Percentiles rank a stretch among this genome's conserved stretches.
These are phyloP conservation scores for Yamadazyma scolyti DNA, from an alignment of 805 yeast species.

Conservation along the genomic window DNA sequence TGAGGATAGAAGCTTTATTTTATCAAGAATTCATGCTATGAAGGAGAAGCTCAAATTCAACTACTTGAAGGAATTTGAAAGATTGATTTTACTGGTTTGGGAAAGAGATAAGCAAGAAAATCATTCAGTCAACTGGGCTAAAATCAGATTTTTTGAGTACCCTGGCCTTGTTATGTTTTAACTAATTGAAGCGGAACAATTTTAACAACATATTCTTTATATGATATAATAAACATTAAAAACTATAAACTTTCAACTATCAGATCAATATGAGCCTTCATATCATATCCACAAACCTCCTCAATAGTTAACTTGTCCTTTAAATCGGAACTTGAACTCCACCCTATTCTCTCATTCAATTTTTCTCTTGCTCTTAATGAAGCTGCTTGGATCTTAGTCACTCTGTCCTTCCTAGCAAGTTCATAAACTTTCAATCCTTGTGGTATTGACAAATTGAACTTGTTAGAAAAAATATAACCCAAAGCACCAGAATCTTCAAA, in stretches of 20 bases:
- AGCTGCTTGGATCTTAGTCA: slow-evolving; percentile 25
- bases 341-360: slow-evolving; percentile 27
- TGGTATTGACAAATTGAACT: slow-evolving; percentile 17
- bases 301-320: slow-evolving; percentile 22
- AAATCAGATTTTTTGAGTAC: slow-evolving; percentile 21
- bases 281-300: slow-evolving; percentile 28
- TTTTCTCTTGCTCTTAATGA: slow-evolving; percentile 27
- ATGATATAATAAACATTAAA: not conserved
- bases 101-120: slow-evolving; percentile 17
- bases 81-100: slow-evolving; percentile 19
- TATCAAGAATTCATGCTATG: slow-evolving; percentile 16
- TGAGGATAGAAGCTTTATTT: slow-evolving; percentile 17
- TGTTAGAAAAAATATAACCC: slow-evolving; percentile 19
- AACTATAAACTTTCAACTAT: slow-evolving; percentile 5
- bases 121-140: slow-evolving; percentile 25
- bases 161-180: slow-evolving; percentile 28
- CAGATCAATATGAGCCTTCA: slow-evolving; percentile 20
- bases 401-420: slow-evolving; percentile 22
- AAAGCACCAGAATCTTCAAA: slow-evolving; percentile 20
- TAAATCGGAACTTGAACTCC: slow-evolving; percentile 16
- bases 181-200: too few species aligned
- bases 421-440: slow-evolving; percentile 20
- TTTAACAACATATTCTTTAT: not conserved
- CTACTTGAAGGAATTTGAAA: slow-evolving; percentile 22
- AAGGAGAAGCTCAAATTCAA: slow-evolving; percentile 18